These are phyloP conservation scores for Pythium aphanidermatum DNA, from an alignment of 352 stramenopile species.

Conservation along the genomic window DNA sequence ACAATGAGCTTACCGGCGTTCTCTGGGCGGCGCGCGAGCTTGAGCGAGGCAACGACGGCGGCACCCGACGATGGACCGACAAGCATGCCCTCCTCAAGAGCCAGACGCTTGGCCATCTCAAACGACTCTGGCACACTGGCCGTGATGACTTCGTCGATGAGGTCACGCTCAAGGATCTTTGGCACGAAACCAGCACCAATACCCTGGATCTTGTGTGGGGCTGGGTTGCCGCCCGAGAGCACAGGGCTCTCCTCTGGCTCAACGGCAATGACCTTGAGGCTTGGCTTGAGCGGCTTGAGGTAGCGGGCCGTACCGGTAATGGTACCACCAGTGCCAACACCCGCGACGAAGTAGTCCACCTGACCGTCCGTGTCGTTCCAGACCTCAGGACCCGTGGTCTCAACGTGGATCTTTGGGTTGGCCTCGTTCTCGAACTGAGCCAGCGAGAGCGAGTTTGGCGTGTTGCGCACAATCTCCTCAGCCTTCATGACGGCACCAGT, in stretches of 20 bases:
- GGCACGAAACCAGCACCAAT: conserved; percentile 82
- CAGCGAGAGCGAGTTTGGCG: conserved; percentile 78
- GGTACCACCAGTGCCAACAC: conserved; percentile 83
- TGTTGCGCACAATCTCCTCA: conserved; percentile 70
- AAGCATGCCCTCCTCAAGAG: conserved; percentile 81
- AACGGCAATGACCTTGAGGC: conserved; percentile 76
- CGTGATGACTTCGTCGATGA: conserved; percentile 90
- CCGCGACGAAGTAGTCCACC: conserved; percentile 87
- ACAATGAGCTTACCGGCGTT: conserved; percentile 87
- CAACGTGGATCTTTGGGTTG: conserved; percentile 89
- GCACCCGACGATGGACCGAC: conserved; percentile 84
- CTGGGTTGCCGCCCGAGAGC: conserved; percentile 73
- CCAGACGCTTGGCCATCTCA: conserved; percentile 81
- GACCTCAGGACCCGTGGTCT: conserved; percentile 85
- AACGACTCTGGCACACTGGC: conserved; percentile 76
- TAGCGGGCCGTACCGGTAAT: conserved; percentile 81
- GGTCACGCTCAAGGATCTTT: conserved; percentile 64
- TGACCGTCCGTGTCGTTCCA: conserved; percentile 85
- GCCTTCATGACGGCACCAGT: conserved; percentile 73
- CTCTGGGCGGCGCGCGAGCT: conserved; percentile 76
- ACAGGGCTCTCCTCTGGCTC: conserved; percentile 82
- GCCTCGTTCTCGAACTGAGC: conserved; percentile 97
- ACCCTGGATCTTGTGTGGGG: conserved; percentile 83
- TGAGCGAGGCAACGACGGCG: conserved; percentile 76
- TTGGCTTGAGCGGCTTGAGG: conserved; percentile 84